Evolutionary conservation across 768 basidiomycete species (phyloP).

Genomic region (Candolleomyces aberdarensis): DNA sequence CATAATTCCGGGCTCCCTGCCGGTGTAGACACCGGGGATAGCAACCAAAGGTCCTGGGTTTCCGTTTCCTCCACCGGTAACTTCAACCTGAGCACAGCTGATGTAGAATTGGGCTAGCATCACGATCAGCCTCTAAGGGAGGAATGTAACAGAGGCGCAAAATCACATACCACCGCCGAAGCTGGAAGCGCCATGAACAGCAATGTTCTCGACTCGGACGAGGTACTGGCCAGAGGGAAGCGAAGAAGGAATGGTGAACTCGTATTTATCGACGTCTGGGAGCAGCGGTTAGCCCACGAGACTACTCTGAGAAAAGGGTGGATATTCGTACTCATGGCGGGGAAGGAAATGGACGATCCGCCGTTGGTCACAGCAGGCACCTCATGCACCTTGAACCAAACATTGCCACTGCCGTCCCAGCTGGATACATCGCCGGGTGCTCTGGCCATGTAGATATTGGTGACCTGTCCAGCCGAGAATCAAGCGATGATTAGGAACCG

Average conservation of each 20-base stretch:
- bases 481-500: not conserved
- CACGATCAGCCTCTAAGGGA: not conserved
- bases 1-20: conserved; percentile 18
- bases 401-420: conserved; percentile 39
- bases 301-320: not conserved
- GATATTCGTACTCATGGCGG: conserved; percentile 26
- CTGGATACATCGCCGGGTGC: conserved; percentile 38
- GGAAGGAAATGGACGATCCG: conserved; percentile 36
- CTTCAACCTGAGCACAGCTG: conserved; percentile 35
- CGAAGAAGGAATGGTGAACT: conserved; percentile 33
- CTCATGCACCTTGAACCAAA: conserved; percentile 46
- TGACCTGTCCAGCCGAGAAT: conserved; percentile 17
- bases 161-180: conserved; percentile 30
- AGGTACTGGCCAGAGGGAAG: conserved; percentile 37
- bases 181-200: conserved; percentile 32
- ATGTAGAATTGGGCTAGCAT: conserved; percentile 27
- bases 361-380: conserved; percentile 38
- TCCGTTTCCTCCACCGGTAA: conserved; percentile 27
- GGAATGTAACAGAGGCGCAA: not conserved
- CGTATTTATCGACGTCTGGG: conserved; percentile 12
- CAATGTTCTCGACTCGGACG: conserved; percentile 38
- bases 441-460: conserved; percentile 46
- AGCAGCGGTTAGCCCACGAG: not conserved
- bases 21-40: conserved; percentile 26
- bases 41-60: conserved; percentile 23